These are phyloP conservation scores for Lactifluus piperatus DNA, from an alignment of 768 basidiomycete species.

Conservation along the genomic window DNA sequence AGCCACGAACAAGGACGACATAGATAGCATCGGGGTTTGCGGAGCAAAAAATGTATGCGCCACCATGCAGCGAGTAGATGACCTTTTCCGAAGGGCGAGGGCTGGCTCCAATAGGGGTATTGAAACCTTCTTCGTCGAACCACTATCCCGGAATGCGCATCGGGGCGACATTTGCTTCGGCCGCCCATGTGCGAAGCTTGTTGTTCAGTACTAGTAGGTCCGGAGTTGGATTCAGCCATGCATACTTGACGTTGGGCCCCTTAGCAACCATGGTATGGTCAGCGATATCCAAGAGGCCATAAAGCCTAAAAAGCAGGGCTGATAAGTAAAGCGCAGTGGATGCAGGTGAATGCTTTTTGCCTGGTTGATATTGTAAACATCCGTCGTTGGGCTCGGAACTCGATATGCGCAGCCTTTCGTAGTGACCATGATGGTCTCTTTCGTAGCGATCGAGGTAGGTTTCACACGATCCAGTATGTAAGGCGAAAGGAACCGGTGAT, in stretches of 20 bases:
- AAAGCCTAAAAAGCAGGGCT: background rate
- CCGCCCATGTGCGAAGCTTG: conserved; percentile 10
- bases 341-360: background rate
- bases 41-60: conserved; percentile 6
- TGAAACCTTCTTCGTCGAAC: conserved; percentile 2
- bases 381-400: background rate
- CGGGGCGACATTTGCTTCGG: conserved; percentile 15
- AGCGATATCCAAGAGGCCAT: background rate
- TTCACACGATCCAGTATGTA: background rate
- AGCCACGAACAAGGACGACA: background rate
- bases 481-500: background rate
- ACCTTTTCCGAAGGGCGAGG: conserved; percentile 8
- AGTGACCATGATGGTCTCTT: background rate
- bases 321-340: background rate
- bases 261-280: background rate
- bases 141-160: conserved; percentile 20
- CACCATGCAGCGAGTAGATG: conserved; percentile 17
- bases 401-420: background rate
- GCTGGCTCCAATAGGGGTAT: background rate
- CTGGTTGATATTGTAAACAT: background rate
- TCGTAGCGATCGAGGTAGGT: background rate
- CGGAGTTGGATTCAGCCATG: conserved; percentile 13
- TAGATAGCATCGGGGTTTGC: background rate
- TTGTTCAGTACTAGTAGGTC: conserved; percentile 6
- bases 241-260: conserved; percentile 1